Percentiles rank a stretch among this genome's conserved stretches.
Conservation (phyloP, 768 basidiomycete species). For the Epithele typhae region DNA sequence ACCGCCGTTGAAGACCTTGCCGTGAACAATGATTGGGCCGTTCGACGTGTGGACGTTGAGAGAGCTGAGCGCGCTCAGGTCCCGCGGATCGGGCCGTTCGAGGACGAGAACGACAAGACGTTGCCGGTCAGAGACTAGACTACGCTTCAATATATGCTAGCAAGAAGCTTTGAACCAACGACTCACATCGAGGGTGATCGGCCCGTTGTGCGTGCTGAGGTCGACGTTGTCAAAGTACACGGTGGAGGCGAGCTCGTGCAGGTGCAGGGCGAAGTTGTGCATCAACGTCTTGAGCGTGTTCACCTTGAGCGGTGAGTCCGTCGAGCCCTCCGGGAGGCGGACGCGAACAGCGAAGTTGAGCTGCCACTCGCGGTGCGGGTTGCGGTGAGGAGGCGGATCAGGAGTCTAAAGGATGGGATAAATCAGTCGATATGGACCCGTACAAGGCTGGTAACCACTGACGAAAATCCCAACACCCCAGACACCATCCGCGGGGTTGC, state of each 20-base stretch:
- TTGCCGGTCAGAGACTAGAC: conserved; percentile 29
- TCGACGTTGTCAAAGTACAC: conserved; percentile 26
- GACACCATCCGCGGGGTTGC: conserved; percentile 12
- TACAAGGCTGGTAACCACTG: conserved; percentile 2
- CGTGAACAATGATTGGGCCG: conserved; percentile 25
- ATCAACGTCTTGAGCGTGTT: conserved; percentile 26
- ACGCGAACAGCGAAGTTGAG: conserved; percentile 33
- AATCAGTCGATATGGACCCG: conserved; percentile 17
- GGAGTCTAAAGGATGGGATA: conserved; percentile 5
- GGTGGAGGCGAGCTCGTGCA: conserved; percentile 25
- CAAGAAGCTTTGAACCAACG: too few relatives aligned
- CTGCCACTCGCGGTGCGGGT: conserved; percentile 29
- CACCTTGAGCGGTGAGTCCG: conserved; percentile 19
- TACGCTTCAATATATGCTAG: background rate
- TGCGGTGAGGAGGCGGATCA: conserved; percentile 20
- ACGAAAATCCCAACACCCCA: conserved; percentile 30
- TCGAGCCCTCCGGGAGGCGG: conserved; percentile 27
- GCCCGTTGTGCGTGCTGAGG: conserved; percentile 21
- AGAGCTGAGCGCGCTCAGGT: conserved; percentile 27
- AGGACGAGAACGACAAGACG: conserved; percentile 21
- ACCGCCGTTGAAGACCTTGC: conserved; percentile 23
- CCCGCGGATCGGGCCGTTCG: conserved; percentile 34
- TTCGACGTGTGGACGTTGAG: conserved; percentile 34
- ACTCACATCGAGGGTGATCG: conserved; percentile 28
- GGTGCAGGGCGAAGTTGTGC: conserved; percentile 24